phyloP scores from a whole-genome alignment of 2,329 filamentous ascomycete species.

The Cladophialophora chaetospira region DNA sequence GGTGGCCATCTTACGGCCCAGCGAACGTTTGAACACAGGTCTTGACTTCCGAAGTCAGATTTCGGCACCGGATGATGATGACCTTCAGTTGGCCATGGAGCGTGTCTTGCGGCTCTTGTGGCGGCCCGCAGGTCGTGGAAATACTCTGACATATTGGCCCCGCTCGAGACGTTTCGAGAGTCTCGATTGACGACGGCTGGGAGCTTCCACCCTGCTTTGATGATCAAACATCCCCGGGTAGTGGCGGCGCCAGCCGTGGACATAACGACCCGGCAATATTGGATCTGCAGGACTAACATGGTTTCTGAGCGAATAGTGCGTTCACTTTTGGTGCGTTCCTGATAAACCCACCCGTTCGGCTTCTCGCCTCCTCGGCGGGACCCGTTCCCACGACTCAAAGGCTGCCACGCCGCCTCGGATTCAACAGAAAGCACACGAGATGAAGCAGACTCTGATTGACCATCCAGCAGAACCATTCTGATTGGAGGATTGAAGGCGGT shows the following conservation, averaged over 20 bases:
- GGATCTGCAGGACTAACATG: slow-evolving; percentile 10
- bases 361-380: slow-evolving; percentile 11
- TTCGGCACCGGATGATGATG: neutral
- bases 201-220: neutral
- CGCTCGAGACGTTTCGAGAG: neutral
- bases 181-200: neutral
- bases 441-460: slow-evolving; percentile 8
- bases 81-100: neutral
- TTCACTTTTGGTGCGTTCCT: slow-evolving; percentile 4
- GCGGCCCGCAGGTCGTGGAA: neutral
- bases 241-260: slow-evolving; percentile 8
- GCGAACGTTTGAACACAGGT: neutral
- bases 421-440: neutral
- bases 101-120: neutral
- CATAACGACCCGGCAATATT: slow-evolving; percentile 3
- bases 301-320: slow-evolving; percentile 11
- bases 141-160: neutral
- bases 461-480: slow-evolving; percentile 2
- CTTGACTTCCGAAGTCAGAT: neutral
- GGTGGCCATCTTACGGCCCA: neutral
- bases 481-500: neutral
- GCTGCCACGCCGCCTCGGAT: slow-evolving; percentile 15
- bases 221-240: neutral
- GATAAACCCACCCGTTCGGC: slow-evolving; percentile 6
- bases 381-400: slow-evolving; percentile 19